Evolutionary conservation across 2,329 filamentous ascomycete genomes (phyloP).

Genomic region (Botryotinia narcissicola): DNA sequence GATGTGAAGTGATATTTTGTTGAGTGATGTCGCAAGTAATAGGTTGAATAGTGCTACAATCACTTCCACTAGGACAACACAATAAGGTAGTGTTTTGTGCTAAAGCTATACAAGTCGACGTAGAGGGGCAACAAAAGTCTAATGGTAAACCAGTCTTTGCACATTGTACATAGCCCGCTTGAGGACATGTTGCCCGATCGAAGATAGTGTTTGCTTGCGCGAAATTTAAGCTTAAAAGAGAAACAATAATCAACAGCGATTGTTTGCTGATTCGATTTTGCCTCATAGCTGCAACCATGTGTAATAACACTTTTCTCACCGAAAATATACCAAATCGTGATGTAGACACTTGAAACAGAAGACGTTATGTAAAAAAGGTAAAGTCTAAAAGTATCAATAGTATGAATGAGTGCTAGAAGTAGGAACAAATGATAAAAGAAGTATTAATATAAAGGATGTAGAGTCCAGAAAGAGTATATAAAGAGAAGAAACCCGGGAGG

Average conservation of each 20-base stretch:
- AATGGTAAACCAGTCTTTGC: constrained; percentile 52
- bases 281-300: constrained; percentile 27
- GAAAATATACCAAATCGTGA: neutral
- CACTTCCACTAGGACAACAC: constrained; percentile 61
- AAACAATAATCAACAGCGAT: constrained; percentile 28
- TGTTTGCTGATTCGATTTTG: constrained; percentile 21
- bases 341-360: neutral
- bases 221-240: constrained; percentile 42
- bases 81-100: constrained; percentile 65
- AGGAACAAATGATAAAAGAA: constrained; percentile 25
- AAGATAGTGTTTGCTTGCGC: constrained; percentile 43
- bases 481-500: neutral
- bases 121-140: constrained; percentile 64
- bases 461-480: neutral
- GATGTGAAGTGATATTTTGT: constrained; percentile 58
- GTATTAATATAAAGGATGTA: constrained; percentile 24
- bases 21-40: constrained; percentile 62
- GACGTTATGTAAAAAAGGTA: constrained; percentile 2
- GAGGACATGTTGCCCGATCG: constrained; percentile 51
- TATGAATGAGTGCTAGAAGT: constrained; percentile 27
- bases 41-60: constrained; percentile 60
- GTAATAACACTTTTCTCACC: neutral
- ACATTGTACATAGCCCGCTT: constrained; percentile 52
- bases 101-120: constrained; percentile 56
- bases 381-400: constrained; percentile 14